A percentile compares a stretch with the other conserved stretches of the same genome.
Evolutionary conservation across 2,329 filamentous ascomycete species (phyloP).

Genomic region (Penicillium vulpinum): DNA sequence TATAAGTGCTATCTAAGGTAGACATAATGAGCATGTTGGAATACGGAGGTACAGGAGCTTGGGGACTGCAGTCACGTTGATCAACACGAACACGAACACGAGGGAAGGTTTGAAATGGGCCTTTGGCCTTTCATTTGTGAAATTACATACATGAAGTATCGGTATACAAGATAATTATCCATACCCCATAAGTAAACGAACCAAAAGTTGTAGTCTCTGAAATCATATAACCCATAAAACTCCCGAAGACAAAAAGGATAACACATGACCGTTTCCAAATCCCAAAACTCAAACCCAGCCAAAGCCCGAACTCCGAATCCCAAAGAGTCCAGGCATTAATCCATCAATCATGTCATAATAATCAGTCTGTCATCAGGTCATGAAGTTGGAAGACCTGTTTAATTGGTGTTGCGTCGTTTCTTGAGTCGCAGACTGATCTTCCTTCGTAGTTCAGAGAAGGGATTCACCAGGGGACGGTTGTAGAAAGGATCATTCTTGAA

Average conservation of each 20-base stretch:
- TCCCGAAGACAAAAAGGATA: not conserved
- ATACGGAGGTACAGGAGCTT: too few relatives aligned
- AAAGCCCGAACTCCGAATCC: not conserved
- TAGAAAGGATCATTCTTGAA: constrained; percentile 44
- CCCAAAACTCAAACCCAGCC: not conserved
- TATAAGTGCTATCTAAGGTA: not conserved
- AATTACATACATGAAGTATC: not conserved
- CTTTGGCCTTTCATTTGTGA: not conserved
- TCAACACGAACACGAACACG: not conserved
- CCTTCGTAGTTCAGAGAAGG: constrained; percentile 30
- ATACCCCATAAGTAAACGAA: not conserved
- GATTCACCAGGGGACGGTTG: constrained; percentile 30
- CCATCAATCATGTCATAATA: constrained; percentile 4
- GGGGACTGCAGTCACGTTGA: not conserved
- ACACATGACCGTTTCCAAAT: not conserved
- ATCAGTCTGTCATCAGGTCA: constrained; percentile 9
- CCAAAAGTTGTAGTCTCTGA: not conserved
- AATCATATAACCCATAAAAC: not conserved
- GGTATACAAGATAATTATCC: not conserved
- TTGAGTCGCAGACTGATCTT: constrained; percentile 31
- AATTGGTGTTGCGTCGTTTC: constrained; percentile 19
- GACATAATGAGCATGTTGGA: too few relatives aligned
- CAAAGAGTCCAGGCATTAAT: constrained; percentile 8
- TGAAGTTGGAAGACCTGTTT: not conserved
- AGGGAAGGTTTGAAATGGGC: not conserved